Evolutionary conservation across 2,329 filamentous ascomycete genomes (phyloP), one percentile per base, ranked within the genome.

Genomic region (Nothophaeocryptopus gaeumannii): DNA sequence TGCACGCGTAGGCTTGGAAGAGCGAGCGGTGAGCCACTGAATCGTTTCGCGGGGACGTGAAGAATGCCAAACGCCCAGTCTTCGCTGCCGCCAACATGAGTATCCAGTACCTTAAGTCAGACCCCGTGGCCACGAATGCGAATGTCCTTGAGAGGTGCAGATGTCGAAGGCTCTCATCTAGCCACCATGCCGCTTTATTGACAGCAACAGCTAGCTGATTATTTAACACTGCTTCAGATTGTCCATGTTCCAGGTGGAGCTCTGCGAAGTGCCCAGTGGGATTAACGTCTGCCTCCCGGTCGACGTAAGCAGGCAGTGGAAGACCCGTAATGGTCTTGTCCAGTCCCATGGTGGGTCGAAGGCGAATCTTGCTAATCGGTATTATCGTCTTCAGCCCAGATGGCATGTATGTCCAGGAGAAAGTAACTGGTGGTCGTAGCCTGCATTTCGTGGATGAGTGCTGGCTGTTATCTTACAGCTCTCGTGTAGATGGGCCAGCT

Each of bases 21-120:
- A 55, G 16, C 4, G 47, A 47, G 14, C 53, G 41, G 9, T 55
- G 53, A 16, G 53, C 49, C 5, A 42, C 26, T 3, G 35, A 32
- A 16, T 55, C 53, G 20, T 55, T 55, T 13, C 45, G 36, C 14
- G 53, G 53, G 8, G 53, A 55, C 35, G 53, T 49, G 13, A 55
- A 55, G 43, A 55, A 55, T 8, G 53, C 53, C 26, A 55, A n/a
- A 2, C 53, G 42, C 26, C 41, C 47, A 8, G 45, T 52, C 35
- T 55, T 55, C n/a, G 47, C 39, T 7, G 45, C 53, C 3, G 45
- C 53, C 12, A 55, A 30, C 53, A 55, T 48, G 13, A 52, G 32
- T 10, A 55, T 47, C 39, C 45, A 45, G 16, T 52, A 55, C 15
- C 49, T 34, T n/a, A 55, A 12, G 16, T 55, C 53, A 5, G 43